Evolutionary conservation across 768 basidiomycete genomes (phyloP).

Genomic region (Lyophyllum semitale): DNA sequence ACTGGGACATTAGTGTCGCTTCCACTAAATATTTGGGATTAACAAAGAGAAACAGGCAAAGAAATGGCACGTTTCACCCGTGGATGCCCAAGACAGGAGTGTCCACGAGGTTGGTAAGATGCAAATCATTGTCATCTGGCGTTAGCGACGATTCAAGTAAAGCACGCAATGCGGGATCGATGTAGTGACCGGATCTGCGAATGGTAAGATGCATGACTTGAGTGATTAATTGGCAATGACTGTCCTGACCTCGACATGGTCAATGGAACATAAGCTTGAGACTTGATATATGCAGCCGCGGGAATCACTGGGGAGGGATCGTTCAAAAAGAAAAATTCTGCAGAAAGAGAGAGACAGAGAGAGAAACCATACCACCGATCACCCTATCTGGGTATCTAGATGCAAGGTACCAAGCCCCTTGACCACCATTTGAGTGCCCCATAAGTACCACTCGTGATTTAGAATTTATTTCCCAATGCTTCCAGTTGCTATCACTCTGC

Average conservation of each 20-base stretch:
- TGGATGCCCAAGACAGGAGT: conserved; percentile 76
- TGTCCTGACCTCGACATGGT: conserved; percentile 56
- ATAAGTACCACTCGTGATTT: conserved; percentile 61
- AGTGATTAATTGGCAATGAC: background rate
- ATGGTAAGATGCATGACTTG: background rate
- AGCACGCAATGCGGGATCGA: conserved; percentile 72
- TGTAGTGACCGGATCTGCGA: conserved; percentile 69
- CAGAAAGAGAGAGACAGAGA: background rate
- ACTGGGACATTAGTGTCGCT: conserved; percentile 86
- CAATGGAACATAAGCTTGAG: conserved; percentile 82
- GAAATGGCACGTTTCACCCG: conserved; percentile 52
- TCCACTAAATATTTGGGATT: conserved; percentile 46
- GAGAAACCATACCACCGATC: conserved; percentile 47
- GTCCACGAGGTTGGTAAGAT: conserved; percentile 74
- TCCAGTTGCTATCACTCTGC: conserved; percentile 34
- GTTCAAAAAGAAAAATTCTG: background rate
- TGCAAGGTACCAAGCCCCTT: conserved; percentile 83
- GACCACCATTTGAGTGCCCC: conserved; percentile 93
- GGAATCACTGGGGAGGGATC: conserved; percentile 55
- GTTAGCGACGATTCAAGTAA: conserved; percentile 76
- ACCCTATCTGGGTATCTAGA: conserved; percentile 78
- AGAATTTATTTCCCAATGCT: conserved; percentile 36
- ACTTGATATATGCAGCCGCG: conserved; percentile 84
- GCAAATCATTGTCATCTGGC: conserved; percentile 86
- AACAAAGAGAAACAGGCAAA: background rate